Evolutionary conservation across 1,284 basidiomycete species (phyloP), one percentile per base, ranked within the genome.

Genomic region (Marasmius fiardii): DNA sequence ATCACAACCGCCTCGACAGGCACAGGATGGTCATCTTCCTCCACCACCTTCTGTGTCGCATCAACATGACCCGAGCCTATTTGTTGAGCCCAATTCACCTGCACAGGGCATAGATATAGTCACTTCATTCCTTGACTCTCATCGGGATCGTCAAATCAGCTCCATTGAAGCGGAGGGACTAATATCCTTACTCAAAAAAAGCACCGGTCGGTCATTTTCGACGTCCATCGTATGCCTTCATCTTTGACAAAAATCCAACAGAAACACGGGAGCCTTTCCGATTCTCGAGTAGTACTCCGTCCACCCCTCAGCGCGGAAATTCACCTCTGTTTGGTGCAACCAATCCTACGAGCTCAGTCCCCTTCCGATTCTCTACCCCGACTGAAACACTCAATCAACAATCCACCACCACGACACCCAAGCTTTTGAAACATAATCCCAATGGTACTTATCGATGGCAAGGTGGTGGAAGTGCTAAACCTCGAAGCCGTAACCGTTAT

Each of bases 381-480:
- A 43, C 58, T 12, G 57, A 59, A 24, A 51, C 58, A 14, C 34
- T 61, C 8, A 60, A 66, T 14, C 31, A 34, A 16, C 16, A n/a
- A 26, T 31, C 54, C 16, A 39, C n/a, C 14, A 18, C 52, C 16
- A 52, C 58, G 16, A 71, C 80, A 6, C 73, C 74, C 21, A 83
- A 78, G 64, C 82, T 76, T 11, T 70, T 90, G 8, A 64, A 76
- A n/a, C 79, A 74, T 66, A 90, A 90, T 64, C 88, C 87, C 0
- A 90, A 90, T 65, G 87, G 87, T 16, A 64, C 71, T 26, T 86
- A 86, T 67, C 75, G 77, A 53, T 88, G 83, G 83, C 78, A 83
- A 60, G 88, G 88, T 31, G 83, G 73, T 39, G 86, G 87, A 37
- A 87, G 85, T 62, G 79, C 88, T 8, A 82, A 79, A 58, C 71